Evolutionary conservation across 257 asterid species (phyloP).

Genomic region (Gentiana straminea): DNA sequence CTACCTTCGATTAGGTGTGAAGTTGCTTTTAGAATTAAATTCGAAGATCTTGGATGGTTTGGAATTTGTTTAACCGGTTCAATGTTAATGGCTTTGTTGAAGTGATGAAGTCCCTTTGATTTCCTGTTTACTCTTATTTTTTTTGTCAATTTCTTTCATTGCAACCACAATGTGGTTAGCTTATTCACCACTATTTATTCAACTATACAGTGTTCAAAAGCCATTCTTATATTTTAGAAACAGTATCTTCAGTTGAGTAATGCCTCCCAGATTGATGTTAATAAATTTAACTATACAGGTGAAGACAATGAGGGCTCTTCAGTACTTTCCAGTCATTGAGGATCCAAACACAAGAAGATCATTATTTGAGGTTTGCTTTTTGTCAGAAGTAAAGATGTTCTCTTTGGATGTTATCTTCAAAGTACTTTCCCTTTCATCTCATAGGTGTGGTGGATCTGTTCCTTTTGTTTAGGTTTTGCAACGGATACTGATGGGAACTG

Average conservation of each 20-base stretch:
- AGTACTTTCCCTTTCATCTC: slow-evolving; percentile 3
- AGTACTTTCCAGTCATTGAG: slow-evolving; percentile 93
- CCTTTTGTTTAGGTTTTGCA: slow-evolving; percentile 66
- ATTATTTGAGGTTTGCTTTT: slow-evolving; percentile 74
- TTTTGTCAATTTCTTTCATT: too few species aligned
- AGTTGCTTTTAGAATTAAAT: too few species aligned
- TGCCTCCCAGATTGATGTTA: neutral
- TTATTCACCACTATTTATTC: too few species aligned
- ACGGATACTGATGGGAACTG: slow-evolving; percentile 97
- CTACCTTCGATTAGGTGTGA: too few species aligned
- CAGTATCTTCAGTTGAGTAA: too few species aligned
- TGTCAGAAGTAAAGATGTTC: neutral
- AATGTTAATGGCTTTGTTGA: too few species aligned
- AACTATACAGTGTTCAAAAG: too few species aligned
- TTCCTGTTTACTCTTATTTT: too few species aligned
- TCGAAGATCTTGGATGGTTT: too few species aligned
- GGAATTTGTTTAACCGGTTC: too few species aligned
- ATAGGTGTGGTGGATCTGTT: slow-evolving; percentile 2
- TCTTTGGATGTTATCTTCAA: neutral
- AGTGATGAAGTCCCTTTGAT: too few species aligned
- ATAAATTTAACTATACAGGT: slow-evolving; percentile 35
- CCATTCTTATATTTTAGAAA: neutral
- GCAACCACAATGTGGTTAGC: too few species aligned
- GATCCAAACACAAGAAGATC: slow-evolving; percentile 95
- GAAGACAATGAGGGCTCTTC: slow-evolving; percentile 99